Base-by-base conservation (phyloP, 176 grass and related monocot species). In the Oryza brachyantha region DNA sequence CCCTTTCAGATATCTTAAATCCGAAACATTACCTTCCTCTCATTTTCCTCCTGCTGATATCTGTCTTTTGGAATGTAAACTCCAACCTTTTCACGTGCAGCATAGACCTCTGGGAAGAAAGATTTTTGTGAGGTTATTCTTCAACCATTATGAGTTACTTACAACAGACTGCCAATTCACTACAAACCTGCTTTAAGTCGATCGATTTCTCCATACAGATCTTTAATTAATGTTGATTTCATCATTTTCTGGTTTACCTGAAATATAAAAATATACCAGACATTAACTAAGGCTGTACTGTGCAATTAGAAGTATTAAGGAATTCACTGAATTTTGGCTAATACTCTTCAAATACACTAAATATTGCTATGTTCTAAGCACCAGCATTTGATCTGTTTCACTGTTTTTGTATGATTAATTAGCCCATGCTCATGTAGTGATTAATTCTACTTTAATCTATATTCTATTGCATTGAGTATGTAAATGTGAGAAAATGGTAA, bases 231-330 rank as follows among this genome's bases (percentile, higher is more conserved):
- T 79, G 96, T 92, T 65, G 92, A 91, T 86, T 99, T 99, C 96
- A 97, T 97, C 95, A 97, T 92, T 81, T 97, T 97, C 70, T 97
- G 95, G 59, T 97, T 97, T 57, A 97, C 91, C 94, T 97, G 83
- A 13, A 50, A 84, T 40, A 61, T 22, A 84, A 21, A 69, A 50
- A 35, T 3, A 75, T 54, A 52, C 46, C 45, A 84, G 25, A 21
- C 25, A 75, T 59, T 46, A 59, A 61, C 31, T 6, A 37, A 88
- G 50, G 29, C 31, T 8, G 45, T 71, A 69, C 24, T 48, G 61
- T 54, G 13, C 22, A 64, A 84, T 19, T 83, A 34, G 9, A 14
- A 48, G 37, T 25, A 27, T 1, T 60, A 58, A 26, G 8, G 14
- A 55, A 2, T 48, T 39, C 13, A 5, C 40, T 19, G 17, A 39